Evolutionary conservation across 2,329 filamentous ascomycete species (phyloP), one percentile per base, ranked within the genome.

Genomic region (Alternaria ventricosa): DNA sequence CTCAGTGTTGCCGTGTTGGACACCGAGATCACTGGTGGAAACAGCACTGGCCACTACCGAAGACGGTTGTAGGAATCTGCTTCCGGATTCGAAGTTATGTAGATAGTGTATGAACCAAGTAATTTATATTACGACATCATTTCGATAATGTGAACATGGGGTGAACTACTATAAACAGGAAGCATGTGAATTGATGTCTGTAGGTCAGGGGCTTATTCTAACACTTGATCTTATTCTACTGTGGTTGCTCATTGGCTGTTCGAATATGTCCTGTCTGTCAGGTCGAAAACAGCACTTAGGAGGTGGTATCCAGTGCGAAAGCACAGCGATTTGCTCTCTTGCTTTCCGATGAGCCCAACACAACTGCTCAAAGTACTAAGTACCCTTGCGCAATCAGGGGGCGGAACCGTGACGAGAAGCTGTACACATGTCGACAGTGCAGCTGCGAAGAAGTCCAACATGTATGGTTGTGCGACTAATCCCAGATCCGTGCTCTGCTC

Each of bases 1-100:
- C 76, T 88, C 61, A 88, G 86, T 67, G 83, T 89, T 53, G 86
- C 86, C 13, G 83, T 89, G 3, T 71, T 89, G 56, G 85, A 87
- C 45, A 75, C 73, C 15, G 78, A 71, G 43, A 46, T 60, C 51
- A 12, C 36, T 8, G 49, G 47, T 45, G 33, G 55, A 43, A 59
- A 59, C 18, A 54, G 43, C 20, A 62, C 55, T 33, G 22, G 28
- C 0, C 41, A 43, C 11, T 62, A 54, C 18, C 43, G 43, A 4
- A 51, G 54, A 12, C 15, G 49, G n/a, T 12, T 44, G 49, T 55
- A 22, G 23, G 33, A 11, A 6, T 9, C 11, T 55, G 6, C 23
- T 13, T 27, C 3, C 12, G 22, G 7, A 13, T 4, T 55, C 33
- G 36, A 20, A 28, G 22, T 23, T 4, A 44, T 15, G 10, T 12